Base-by-base conservation (phyloP, 164 flowering plant species). In the Magnolia officinalis region DNA sequence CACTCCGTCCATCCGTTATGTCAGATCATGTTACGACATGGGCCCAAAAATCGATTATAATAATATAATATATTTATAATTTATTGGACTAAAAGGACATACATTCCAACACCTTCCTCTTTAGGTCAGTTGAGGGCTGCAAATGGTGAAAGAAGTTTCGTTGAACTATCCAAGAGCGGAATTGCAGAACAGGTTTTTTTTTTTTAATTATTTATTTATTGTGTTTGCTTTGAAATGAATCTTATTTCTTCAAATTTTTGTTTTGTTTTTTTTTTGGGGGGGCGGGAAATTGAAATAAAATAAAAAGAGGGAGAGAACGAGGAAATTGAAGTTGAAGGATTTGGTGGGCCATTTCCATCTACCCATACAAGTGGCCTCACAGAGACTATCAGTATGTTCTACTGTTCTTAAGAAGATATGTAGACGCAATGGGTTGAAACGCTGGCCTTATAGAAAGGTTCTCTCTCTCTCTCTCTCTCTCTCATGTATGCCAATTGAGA, bases 401-500 rank as follows among this genome's bases (percentile, higher is more conserved):
- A 90, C 94, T 0, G 90, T 83, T 1, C 78, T 90, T 8, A 89
- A 89, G 81, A 88, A 83, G 78, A 84, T 86, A 23, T 87, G 91
- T 75, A 81, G 90, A 8, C 76, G 73, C 63, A 4, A 70, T 70
- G 83, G 83, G 10, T 21, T 88, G 58, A 0, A 3, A 8, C 79
- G 94, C 58, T 90, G 94, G 94, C 94, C 94, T 16, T 71, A 86
- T 51, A 79, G 94, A 76, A 89, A 88, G 92, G 94, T 89, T 29
- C 45, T 50, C 59, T 71, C 49, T 67, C 49, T 24, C 70, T 31
- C 70, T 65, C 31, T 64, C 13, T n/a, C 29, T n/a, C 26, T 64
- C 26, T 64, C n/a, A 59, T 11, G 16, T 59, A 59, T 59, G n/a
- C 16, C 16, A 59, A 14, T 19, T 13, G 63, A 59, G 63, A 59